Base-by-base conservation (phyloP, 805 yeast genomes). In the Sugiyamaella americana region DNA sequence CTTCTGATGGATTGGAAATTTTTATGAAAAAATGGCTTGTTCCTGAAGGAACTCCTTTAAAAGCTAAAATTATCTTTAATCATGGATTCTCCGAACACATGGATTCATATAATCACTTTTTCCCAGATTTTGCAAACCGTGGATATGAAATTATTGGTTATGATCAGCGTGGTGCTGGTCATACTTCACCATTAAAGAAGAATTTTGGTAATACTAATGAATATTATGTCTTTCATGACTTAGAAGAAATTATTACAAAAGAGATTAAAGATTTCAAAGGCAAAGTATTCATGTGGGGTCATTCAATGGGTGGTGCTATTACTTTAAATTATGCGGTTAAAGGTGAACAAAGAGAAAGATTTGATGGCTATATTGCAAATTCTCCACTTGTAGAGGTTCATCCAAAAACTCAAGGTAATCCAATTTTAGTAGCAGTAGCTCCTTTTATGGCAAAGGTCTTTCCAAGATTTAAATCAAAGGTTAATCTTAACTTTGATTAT, bases 141-240 rank as follows among this genome's bases (percentile, higher is more conserved):
- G 72, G 71, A 30, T 61, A 59, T 51, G 67, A 61, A 40, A 61
- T 65, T n/a, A 57, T 62, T 5, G 54, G 55, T 10, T 65, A 61
- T 45, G 72, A 68, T 49, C 70, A 65, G 55, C 62, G 72, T 11
- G 73, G 73, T 1, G 60, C 60, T 34, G 72, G 72, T 18, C 45
- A 46, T 21, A 63, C 70, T 2, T 60, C 68, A 18, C 43, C 42
- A 19, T 20, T 54, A 21, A 51, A 52, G 24, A 54, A 57, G 42
- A 58, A 59, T 5, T 60, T 49, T 46, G 71, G 70, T 17, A 38
- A 54, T 38, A 61, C 66, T 29, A 58, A 60, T 51, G 71, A 68
- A 46, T 47, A 47, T 41, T 40, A 43, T 37, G 59, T 62, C 18
- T 60, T 55, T 50, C 46, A 49, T 20, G 71, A 68, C 48, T 44